Percentiles rank a stretch among this genome's conserved stretches.
Conservation (phyloP, 176 grass and related monocot genomes). For the Chrysopogon serrulatus region DNA sequence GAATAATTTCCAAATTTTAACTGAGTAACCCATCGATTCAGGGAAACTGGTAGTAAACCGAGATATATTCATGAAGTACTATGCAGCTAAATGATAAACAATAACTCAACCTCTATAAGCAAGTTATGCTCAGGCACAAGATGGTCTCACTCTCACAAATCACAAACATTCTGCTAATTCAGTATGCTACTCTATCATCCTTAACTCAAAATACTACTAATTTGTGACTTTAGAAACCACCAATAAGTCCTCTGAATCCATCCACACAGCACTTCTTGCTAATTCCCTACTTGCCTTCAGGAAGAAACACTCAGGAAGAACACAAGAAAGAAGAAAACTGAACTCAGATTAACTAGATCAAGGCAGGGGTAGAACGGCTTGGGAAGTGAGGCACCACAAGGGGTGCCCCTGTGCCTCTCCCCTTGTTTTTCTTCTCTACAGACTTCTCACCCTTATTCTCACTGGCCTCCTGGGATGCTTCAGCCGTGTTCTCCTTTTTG, state of each 20-base stretch:
- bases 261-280: background rate
- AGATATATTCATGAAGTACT: too few relatives aligned
- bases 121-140: too few relatives aligned
- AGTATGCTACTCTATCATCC: too few relatives aligned
- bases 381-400: background rate
- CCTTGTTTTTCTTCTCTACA: background rate
- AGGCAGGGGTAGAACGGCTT: background rate
- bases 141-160: too few relatives aligned
- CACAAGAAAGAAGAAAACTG: background rate
- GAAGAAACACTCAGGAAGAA: background rate
- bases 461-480: background rate
- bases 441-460: background rate
- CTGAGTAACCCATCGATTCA: too few relatives aligned
- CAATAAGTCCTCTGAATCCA: background rate
- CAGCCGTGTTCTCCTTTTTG: constrained; percentile 21
- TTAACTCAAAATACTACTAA: too few relatives aligned
- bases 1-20: background rate
- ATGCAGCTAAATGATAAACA: too few relatives aligned
- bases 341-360: background rate
- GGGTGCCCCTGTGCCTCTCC: background rate
- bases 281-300: background rate
- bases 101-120: too few relatives aligned
- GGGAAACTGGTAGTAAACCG: too few relatives aligned
- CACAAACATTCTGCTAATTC: too few relatives aligned
- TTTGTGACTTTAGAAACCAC: too few relatives aligned